A percentile compares a stretch with the other conserved stretches of the same genome.
These are phyloP conservation scores for Thielaviopsis musarum DNA, from an alignment of 2,329 filamentous ascomycete genomes.

Conservation along the genomic window DNA sequence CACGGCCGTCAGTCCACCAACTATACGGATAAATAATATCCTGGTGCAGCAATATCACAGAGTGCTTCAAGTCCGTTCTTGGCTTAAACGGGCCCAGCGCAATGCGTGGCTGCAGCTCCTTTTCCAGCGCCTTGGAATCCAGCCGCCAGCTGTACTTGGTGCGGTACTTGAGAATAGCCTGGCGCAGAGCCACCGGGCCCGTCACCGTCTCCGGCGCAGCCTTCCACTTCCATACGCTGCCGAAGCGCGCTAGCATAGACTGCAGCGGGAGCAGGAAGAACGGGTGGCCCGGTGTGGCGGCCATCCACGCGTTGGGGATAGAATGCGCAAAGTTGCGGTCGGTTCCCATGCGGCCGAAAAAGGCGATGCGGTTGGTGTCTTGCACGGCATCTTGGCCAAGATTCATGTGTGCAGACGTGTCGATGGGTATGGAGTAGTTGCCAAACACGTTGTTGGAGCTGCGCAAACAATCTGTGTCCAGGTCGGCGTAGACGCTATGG, in stretches of 20 bases:
- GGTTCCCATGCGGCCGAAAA: conserved; percentile 21
- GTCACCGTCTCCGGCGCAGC: conserved; percentile 11
- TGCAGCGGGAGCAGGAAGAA: conserved; percentile 19
- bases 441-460: conserved; percentile 15
- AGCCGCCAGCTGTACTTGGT: background rate
- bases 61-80: conserved; percentile 4
- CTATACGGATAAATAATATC: conserved; percentile 16
- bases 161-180: conserved; percentile 12
- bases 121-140: background rate
- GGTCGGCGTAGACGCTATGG: conserved; percentile 18
- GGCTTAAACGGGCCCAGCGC: conserved; percentile 1
- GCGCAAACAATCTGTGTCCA: conserved; percentile 20
- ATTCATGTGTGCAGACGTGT: background rate
- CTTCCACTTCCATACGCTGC: background rate
- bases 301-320: conserved; percentile 24
- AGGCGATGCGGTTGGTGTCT: conserved; percentile 10
- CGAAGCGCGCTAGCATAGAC: conserved; percentile 11
- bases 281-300: conserved; percentile 19
- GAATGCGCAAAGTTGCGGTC: conserved; percentile 17
- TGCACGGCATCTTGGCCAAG: background rate
- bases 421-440: conserved; percentile 13
- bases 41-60: conserved; percentile 15
- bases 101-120: conserved; percentile 5
- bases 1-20: conserved; percentile 14
- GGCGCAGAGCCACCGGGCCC: conserved; percentile 12